A percentile compares a stretch with the other conserved stretches of the same genome.
phyloP scores from a whole-genome alignment of 768 basidiomycete species.

The Tulasnella calospora region DNA sequence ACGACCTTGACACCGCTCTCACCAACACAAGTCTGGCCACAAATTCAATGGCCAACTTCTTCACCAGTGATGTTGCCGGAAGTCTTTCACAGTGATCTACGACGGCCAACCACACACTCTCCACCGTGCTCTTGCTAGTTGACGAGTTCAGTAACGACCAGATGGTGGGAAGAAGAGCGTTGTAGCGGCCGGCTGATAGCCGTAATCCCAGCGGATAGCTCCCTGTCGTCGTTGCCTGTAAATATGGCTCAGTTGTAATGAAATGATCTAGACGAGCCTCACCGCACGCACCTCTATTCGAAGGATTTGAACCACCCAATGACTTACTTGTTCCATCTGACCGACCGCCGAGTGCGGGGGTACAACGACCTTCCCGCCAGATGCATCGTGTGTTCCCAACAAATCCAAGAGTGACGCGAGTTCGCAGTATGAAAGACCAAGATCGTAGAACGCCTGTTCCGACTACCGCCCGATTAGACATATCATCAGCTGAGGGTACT shows the following conservation, averaged over 20 bases:
- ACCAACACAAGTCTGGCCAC: slow-evolving; percentile 67
- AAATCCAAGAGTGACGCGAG: slow-evolving; percentile 56
- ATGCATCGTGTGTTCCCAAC: not conserved
- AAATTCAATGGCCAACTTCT: slow-evolving; percentile 69
- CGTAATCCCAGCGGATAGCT: slow-evolving; percentile 30
- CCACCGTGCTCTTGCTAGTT: slow-evolving; percentile 28
- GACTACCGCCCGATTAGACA: slow-evolving; percentile 41
- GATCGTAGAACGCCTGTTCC: slow-evolving; percentile 61
- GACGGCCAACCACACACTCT: slow-evolving; percentile 49
- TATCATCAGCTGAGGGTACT: slow-evolving; percentile 16
- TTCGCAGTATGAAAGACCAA: slow-evolving; percentile 76
- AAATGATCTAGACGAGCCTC: not conserved
- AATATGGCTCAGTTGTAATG: not conserved
- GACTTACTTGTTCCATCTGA: slow-evolving; percentile 26
- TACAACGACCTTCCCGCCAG: not conserved
- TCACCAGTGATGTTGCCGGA: slow-evolving; percentile 57
- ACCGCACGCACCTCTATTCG: slow-evolving; percentile 26
- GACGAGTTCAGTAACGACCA: slow-evolving; percentile 64
- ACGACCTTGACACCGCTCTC: slow-evolving; percentile 31
- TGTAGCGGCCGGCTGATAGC: slow-evolving; percentile 56
- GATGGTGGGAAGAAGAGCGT: slow-evolving; percentile 65
- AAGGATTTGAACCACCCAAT: slow-evolving; percentile 29
- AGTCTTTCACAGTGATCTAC: slow-evolving; percentile 62
- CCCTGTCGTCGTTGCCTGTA: not conserved
- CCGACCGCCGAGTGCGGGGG: not conserved